Base-by-base conservation (phyloP, 139 green algal genomes). In the Edaphochlamys debaryana region DNA sequence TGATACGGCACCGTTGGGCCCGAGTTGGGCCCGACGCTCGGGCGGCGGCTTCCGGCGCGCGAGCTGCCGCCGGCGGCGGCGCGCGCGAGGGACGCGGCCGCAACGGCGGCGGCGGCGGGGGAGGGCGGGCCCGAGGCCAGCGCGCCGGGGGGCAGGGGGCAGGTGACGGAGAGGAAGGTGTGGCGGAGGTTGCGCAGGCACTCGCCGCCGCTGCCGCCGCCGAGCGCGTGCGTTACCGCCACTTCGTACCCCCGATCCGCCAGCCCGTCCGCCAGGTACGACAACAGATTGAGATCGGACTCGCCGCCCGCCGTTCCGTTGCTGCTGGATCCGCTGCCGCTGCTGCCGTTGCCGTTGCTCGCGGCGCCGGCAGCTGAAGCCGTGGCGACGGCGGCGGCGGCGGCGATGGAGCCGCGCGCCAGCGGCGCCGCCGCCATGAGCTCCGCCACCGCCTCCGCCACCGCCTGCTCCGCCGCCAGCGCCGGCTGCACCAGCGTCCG, bases 121-220 rank as follows among this genome's bases (percentile, higher is more conserved):
- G 69, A 86, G 5, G 56, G 66, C 29, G 69, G 79, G 6, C 54
- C 69, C 20, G 34, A 67, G 54, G 41, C 8, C 13, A 79, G 11
- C 32, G 50, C 52, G 38, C 42, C 58, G 4, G 54, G 52, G 23
- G 54, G 68, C 38, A 52, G 67, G 19, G 52, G 79, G 7, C 40
- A 50, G 4, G 71, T 64, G 36, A 92, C 79, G 9, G 89, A 85
- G 22, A 95, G 69, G 85, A 95, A 95, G 23, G 70, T 84, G 88
- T 95, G 92, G 73, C 92, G 89, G 40, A 95, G 83, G 74, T 92
- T 93, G 68, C 90, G 88, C 4, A 95, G 88, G 87, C 92, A 95
- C 3, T 88, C 87, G 54, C 66, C 67, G 42, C 64, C 38, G 27
- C n/a, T 30, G 83, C 83, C 75, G 67, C 67, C 74, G 62, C 82